These are phyloP conservation scores for Botrytis hyacinthi DNA, from an alignment of 2,329 filamentous ascomycete species.

Conservation along the genomic window DNA sequence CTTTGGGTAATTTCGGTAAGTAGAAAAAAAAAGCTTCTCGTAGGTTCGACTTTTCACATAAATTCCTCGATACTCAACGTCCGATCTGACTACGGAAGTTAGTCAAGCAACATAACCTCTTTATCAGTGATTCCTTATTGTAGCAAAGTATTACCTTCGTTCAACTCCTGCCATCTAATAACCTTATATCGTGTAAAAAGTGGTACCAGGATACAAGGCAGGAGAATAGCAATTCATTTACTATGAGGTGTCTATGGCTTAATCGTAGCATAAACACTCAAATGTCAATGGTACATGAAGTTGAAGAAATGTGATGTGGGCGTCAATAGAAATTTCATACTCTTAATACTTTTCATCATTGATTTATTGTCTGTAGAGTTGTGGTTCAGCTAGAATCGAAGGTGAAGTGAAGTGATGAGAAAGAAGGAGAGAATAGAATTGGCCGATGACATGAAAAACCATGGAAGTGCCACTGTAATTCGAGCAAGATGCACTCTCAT, in stretches of 20 bases:
- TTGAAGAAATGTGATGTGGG: background rate
- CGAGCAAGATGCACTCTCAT: background rate
- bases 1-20: background rate
- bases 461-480: background rate
- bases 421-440: background rate
- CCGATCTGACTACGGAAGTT: background rate
- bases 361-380: background rate
- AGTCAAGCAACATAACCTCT: background rate
- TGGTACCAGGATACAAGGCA: conserved; percentile 67
- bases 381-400: background rate
- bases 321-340: background rate
- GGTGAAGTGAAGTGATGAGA: background rate
- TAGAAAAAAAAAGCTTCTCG: background rate
- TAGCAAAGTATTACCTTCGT: background rate
- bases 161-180: conserved; percentile 68
- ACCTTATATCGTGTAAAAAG: conserved; percentile 52
- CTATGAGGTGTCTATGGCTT: conserved; percentile 40
- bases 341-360: background rate
- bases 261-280: conserved; percentile 30
- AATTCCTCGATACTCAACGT: background rate
- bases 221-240: conserved; percentile 56
- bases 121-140: background rate
- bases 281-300: conserved; percentile 24
- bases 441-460: background rate
- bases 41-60: background rate